Base-by-base conservation (phyloP, 331 rosid species). In the Cydonia oblonga region DNA sequence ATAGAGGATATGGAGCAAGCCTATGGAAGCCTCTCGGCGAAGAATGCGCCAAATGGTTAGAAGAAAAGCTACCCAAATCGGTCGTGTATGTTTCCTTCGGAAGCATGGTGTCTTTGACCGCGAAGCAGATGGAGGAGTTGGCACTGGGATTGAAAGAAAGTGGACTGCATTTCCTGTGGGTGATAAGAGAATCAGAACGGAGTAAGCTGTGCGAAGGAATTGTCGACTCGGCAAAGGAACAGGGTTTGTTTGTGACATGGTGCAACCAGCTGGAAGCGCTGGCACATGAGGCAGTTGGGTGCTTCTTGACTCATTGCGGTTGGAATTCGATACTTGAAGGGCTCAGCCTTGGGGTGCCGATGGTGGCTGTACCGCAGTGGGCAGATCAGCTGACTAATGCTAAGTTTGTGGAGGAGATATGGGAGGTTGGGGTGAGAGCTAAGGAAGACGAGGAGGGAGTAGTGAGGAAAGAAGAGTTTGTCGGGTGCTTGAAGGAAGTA, bases 311-410 rank as follows among this genome's bases (percentile, higher is more conserved):
- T 0, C 96, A 91, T 10, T 87, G 97, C 32, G 93, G 96, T 3
- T 84, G 97, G 96, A 91, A 91, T 32, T 91, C 92, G 0, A 86
- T 90, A 3, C 87, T 91, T 0, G 97, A 91, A 73, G 91, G 84
- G 26, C 77, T 91, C n/a, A 78, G 96, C 57, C 82, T 86, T 15
- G 92, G 92, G 1, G 87, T 89, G 22, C 93, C 89, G 0, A 84
- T 87, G 87, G 85, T 86, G 66, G 85, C 88, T 7, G 79, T 89
- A 77, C 90, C 92, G 1, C 93, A 82, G 60, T 86, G 90, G 90
- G 68, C 89, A 0, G 97, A 92, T 61, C 96, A 87, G 18, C 72
- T 85, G 69, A 85, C 90, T 1, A 87, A 86, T 62, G 93, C 96
- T 0, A 91, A 86, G 80, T 89, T 68, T 51, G 72, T 89, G 81